Evolutionary conservation across 495 filamentous ascomycete genomes (phyloP).

Genomic region (Trichocladium uniseriatum): DNA sequence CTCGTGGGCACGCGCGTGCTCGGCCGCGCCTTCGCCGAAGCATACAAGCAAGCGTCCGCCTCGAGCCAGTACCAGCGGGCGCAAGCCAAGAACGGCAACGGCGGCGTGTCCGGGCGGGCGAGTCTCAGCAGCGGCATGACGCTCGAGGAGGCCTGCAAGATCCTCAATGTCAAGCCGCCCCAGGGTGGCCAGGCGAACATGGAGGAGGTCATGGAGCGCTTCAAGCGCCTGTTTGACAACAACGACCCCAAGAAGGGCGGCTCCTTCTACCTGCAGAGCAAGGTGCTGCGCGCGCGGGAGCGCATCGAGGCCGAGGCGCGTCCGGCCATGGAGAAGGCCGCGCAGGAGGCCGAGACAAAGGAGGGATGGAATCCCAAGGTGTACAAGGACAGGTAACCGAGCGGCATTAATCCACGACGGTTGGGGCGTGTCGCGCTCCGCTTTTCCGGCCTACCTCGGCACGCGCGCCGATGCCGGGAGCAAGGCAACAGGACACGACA

Average conservation of each 20-base stretch:
- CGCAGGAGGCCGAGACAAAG: conserved; percentile 55
- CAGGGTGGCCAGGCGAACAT: conserved; percentile 64
- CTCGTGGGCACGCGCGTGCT: conserved; percentile 82
- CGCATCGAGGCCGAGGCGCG: conserved; percentile 76
- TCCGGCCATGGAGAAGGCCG: conserved; percentile 42
- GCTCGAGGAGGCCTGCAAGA: conserved; percentile 93
- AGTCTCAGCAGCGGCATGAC: conserved; percentile 64
- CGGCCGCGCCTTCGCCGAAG: conserved; percentile 84
- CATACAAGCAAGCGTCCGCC: conserved; percentile 84
- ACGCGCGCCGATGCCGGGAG: neutral
- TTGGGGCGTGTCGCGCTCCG: too few species aligned
- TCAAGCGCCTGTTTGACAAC: conserved; percentile 87
- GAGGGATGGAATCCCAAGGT: conserved; percentile 92
- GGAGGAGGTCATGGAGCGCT: conserved; percentile 70
- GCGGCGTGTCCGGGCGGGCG: conserved; percentile 26
- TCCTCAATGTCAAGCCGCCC: conserved; percentile 90
- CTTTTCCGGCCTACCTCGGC: neutral
- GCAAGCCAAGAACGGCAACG: conserved; percentile 44
- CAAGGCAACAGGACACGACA: neutral
- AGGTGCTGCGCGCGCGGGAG: conserved; percentile 82
- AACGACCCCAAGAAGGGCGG: conserved; percentile 94
- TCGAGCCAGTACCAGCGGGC: conserved; percentile 68
- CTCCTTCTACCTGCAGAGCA: conserved; percentile 97
- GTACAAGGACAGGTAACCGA: conserved; percentile 68
- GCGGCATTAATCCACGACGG: too few species aligned